A percentile compares a stretch with the other conserved stretches of the same genome.
Evolutionary conservation across 2,329 filamentous ascomycete genomes (phyloP).

Genomic region (Tolypocladium paradoxum): DNA sequence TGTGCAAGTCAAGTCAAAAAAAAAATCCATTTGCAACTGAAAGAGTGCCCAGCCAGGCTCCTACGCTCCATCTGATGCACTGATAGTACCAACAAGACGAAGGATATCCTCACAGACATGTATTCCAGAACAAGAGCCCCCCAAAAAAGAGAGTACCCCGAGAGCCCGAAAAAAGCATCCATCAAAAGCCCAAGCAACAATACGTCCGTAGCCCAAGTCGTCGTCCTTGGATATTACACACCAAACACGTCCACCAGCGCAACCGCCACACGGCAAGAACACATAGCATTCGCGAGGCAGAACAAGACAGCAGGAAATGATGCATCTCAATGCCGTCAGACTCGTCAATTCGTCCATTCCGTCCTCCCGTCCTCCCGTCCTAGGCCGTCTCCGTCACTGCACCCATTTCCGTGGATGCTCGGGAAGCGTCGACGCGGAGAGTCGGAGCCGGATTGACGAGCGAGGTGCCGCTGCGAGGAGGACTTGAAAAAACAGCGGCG

Average conservation of each 20-base stretch:
- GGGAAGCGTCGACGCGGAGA: no score
- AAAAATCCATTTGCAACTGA: background rate
- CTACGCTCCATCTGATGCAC: conserved; percentile 5
- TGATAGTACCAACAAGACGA: conserved; percentile 4
- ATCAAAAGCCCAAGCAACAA: background rate
- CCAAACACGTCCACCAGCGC: background rate
- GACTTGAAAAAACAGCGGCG: background rate
- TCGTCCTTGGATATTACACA: background rate
- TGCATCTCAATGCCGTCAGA: background rate
- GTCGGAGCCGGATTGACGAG: background rate
- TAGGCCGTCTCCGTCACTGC: background rate
- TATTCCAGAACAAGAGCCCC: background rate
- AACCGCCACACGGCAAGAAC: background rate
- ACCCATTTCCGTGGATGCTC: background rate
- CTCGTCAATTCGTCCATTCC: background rate
- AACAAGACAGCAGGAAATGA: background rate
- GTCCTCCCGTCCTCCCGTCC: background rate
- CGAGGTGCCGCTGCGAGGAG: background rate
- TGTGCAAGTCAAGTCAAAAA: no score
- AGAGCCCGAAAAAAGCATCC: background rate
- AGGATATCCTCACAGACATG: background rate
- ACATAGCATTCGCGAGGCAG: background rate
- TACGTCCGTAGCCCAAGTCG: background rate
- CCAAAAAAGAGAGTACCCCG: background rate
- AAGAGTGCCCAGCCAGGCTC: conserved; percentile 1